phyloP scores from a whole-genome alignment of 2,329 filamentous ascomycete genomes.

The Penicillium verrucosum region DNA sequence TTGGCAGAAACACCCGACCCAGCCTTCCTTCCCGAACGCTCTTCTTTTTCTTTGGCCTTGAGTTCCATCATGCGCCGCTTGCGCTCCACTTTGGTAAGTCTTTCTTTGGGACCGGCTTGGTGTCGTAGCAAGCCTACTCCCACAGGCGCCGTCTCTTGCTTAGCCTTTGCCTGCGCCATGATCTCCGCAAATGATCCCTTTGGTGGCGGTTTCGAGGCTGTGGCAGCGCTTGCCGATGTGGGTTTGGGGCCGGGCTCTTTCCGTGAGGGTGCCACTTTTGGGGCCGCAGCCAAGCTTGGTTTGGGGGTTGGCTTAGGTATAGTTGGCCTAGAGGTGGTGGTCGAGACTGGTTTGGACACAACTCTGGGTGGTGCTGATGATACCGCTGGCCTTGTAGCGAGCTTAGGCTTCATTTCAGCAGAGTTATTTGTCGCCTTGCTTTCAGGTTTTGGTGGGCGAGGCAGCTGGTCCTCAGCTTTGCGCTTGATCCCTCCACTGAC shows the following conservation, averaged over 20 bases:
- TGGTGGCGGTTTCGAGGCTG: slow-evolving; percentile 47
- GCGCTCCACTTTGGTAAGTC: slow-evolving; percentile 55
- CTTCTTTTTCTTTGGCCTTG: slow-evolving; percentile 41
- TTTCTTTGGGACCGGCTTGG: slow-evolving; percentile 53
- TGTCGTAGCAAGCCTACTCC: slow-evolving; percentile 55
- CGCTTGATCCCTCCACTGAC: slow-evolving; percentile 35
- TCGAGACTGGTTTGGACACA: slow-evolving; percentile 13
- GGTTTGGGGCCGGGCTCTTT: slow-evolving; percentile 18
- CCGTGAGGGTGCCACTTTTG: slow-evolving; percentile 17
- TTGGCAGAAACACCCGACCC: slow-evolving; percentile 18
- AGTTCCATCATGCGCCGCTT: slow-evolving; percentile 43
- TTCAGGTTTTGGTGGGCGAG: slow-evolving; percentile 28
- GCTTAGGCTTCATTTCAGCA: slow-evolving; percentile 14
- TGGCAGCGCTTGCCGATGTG: not conserved
- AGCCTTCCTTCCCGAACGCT: slow-evolving; percentile 31
- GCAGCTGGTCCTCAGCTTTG: slow-evolving; percentile 43
- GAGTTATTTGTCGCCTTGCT: slow-evolving; percentile 20
- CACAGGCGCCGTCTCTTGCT: slow-evolving; percentile 46
- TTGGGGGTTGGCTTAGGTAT: slow-evolving; percentile 21
- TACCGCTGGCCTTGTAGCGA: slow-evolving; percentile 17
- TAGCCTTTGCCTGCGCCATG: slow-evolving; percentile 57
- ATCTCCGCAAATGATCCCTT: slow-evolving; percentile 60
- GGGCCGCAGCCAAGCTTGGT: slow-evolving; percentile 16
- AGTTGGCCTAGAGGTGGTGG: slow-evolving; percentile 4
- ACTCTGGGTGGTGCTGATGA: slow-evolving; percentile 21